A percentile compares a stretch with the other conserved stretches of the same genome.
These are phyloP conservation scores for Clarkia xantiana DNA, from an alignment of 345 rosid species.

Conservation along the genomic window DNA sequence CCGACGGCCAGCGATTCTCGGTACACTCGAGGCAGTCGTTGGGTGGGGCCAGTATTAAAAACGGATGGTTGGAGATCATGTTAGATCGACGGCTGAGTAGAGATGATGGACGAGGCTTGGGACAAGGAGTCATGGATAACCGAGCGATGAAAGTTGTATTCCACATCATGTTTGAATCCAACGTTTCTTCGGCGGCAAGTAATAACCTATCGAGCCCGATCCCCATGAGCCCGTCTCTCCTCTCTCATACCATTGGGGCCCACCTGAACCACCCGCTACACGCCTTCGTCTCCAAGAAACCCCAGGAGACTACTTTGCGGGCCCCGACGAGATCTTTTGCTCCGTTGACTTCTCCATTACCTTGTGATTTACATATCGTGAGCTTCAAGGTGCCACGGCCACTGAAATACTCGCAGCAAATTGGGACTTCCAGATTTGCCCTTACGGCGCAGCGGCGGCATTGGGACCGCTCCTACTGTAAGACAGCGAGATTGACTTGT, in stretches of 20 bases:
- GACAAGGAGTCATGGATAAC: conserved; percentile 94
- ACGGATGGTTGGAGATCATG: conserved; percentile 96
- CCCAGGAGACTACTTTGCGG: conserved; percentile 47
- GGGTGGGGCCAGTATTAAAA: conserved; percentile 62
- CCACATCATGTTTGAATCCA: conserved; percentile 56
- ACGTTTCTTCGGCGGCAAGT: conserved; percentile 33
- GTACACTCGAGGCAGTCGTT: conserved; percentile 81
- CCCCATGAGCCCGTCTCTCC: conserved; percentile 70
- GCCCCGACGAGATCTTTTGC: conserved; percentile 40
- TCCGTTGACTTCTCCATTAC: conserved; percentile 57
- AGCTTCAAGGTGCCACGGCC: conserved; percentile 78
- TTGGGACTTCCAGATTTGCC: conserved; percentile 44
- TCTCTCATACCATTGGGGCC: conserved; percentile 60
- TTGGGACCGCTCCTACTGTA: conserved; percentile 73
- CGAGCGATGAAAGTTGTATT: conserved; percentile 62
- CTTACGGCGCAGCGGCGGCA: conserved; percentile 52
- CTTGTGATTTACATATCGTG: conserved; percentile 86
- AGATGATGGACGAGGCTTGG: conserved; percentile 98
- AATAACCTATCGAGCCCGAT: conserved; percentile 22
- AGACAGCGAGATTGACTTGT: conserved; percentile 45
- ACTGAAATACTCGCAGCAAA: conserved; percentile 49
- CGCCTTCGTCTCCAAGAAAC: conserved; percentile 62
- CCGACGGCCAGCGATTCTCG: conserved; percentile 67
- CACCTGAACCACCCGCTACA: conserved; percentile 78
- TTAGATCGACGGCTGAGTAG: conserved; percentile 65